Conservation (phyloP, 768 basidiomycete species). For the Rhodocollybia butyracea region DNA sequence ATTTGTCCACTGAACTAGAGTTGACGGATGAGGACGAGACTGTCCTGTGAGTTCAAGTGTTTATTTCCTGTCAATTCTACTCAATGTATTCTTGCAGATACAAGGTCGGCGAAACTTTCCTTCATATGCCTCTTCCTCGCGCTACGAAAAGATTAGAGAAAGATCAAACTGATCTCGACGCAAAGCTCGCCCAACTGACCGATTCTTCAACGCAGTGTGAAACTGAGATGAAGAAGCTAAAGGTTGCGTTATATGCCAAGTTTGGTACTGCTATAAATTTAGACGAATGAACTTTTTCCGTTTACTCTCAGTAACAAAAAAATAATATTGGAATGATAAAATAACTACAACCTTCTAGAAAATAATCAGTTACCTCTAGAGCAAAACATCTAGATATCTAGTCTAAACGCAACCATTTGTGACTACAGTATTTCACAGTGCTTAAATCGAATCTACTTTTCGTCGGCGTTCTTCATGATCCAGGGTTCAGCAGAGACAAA, state of each 20-base stretch:
- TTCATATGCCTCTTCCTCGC: constrained; percentile 67
- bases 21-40: constrained; percentile 82
- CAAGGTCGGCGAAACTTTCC: constrained; percentile 85
- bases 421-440: not conserved
- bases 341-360: not conserved
- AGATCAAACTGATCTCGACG: constrained; percentile 60
- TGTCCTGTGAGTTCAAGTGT: constrained; percentile 55
- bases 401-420: not conserved
- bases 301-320: not conserved
- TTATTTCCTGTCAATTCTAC: not conserved
- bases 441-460: constrained; percentile 28
- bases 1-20: constrained; percentile 83
- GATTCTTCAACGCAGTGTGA: constrained; percentile 62
- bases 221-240: constrained; percentile 75
- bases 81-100: constrained; percentile 48
- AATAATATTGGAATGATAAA: no score
- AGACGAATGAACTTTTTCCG: constrained; percentile 51
- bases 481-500: constrained; percentile 72
- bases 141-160: constrained; percentile 71
- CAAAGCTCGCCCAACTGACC: constrained; percentile 49
- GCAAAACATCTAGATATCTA: not conserved
- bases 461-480: constrained; percentile 59
- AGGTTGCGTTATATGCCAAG: constrained; percentile 80
- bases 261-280: constrained; percentile 93
- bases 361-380: not conserved